Conservation (phyloP, 192 early-diverging fungal species). For the Geranomyces michiganensis region DNA sequence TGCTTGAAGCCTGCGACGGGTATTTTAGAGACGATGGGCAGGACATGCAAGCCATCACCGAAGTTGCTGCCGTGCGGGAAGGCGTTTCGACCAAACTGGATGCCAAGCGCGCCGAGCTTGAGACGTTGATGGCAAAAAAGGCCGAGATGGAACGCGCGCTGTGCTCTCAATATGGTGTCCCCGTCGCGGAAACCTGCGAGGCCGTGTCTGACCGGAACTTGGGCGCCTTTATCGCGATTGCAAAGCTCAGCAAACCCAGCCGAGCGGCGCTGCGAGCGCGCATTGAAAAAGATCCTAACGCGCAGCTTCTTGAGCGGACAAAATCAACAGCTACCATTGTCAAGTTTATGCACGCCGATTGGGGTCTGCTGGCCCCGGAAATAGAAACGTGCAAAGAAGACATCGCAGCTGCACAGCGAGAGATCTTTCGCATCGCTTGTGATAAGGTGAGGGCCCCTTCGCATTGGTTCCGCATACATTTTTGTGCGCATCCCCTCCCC, state of each 20-base stretch:
- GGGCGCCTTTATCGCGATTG: not conserved
- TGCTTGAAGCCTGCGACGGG: constrained; percentile 13
- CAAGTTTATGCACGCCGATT: constrained; percentile 32
- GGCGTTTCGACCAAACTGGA: constrained; percentile 35
- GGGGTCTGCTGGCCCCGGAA: constrained; percentile 34
- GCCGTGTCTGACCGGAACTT: too few species aligned
- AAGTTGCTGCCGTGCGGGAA: constrained; percentile 20
- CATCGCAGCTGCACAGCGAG: constrained; percentile 16
- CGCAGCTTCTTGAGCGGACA: constrained; percentile 11
- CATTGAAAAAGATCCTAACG: constrained; percentile 17
- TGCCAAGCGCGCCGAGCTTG: not conserved
- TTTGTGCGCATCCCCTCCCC: too few species aligned
- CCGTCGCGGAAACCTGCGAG: too few species aligned
- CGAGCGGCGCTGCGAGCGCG: not conserved
- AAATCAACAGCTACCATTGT: not conserved
- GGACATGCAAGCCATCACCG: constrained; percentile 21
- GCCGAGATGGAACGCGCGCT: not conserved
- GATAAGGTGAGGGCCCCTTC: constrained; percentile 8
- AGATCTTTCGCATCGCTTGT: constrained; percentile 42
- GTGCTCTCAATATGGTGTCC: not conserved
- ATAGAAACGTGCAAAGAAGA: constrained; percentile 19
- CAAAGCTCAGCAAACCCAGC: not conserved
- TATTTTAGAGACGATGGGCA: constrained; percentile 20
- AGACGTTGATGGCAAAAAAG: not conserved
- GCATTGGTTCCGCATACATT: too few species aligned